These are phyloP conservation scores for Arabidopsis suecica DNA, from an alignment of 345 rosid genomes.

Conservation along the genomic window DNA sequence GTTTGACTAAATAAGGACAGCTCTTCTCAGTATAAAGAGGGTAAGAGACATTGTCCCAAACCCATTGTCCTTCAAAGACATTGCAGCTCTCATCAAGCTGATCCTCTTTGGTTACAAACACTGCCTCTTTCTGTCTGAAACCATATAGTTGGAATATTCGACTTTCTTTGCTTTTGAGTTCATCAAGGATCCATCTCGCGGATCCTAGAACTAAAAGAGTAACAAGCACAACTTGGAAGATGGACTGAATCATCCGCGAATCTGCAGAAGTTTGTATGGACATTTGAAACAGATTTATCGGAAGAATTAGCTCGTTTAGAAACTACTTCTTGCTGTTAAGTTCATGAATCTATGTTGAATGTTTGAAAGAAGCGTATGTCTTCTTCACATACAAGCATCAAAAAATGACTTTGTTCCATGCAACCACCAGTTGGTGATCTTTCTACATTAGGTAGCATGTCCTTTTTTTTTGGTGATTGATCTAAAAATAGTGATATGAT, in stretches of 20 bases:
- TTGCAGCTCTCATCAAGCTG: conserved; percentile 65
- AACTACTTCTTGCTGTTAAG: conserved; percentile 23
- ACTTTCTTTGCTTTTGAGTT: conserved; percentile 58
- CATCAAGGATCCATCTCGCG: conserved; percentile 57
- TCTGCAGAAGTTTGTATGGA: conserved; percentile 50
- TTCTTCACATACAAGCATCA: conserved; percentile 57
- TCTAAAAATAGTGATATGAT: conserved; percentile 2
- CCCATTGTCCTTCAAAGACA: conserved; percentile 83
- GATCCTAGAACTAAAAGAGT: conserved; percentile 64
- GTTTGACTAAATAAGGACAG: conserved; percentile 88
- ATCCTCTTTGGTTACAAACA: conserved; percentile 61
- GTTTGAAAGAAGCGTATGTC: conserved; percentile 27
- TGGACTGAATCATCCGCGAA: conserved; percentile 57
- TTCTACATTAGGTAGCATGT: conserved; percentile 38
- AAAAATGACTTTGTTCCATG: conserved; percentile 26
- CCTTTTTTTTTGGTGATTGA: background rate
- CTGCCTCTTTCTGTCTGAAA: conserved; percentile 44
- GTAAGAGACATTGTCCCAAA: conserved; percentile 80
- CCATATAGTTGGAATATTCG: conserved; percentile 40
- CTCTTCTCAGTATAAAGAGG: conserved; percentile 78
- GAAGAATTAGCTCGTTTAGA: conserved; percentile 8
- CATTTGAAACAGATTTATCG: conserved; percentile 34
- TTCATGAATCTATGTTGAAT: conserved; percentile 10
- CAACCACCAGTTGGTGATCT: conserved; percentile 56
- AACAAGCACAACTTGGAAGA: conserved; percentile 59